phyloP scores from a whole-genome alignment of 164 flowering plant species.

The Aristolochia fimbriata region DNA sequence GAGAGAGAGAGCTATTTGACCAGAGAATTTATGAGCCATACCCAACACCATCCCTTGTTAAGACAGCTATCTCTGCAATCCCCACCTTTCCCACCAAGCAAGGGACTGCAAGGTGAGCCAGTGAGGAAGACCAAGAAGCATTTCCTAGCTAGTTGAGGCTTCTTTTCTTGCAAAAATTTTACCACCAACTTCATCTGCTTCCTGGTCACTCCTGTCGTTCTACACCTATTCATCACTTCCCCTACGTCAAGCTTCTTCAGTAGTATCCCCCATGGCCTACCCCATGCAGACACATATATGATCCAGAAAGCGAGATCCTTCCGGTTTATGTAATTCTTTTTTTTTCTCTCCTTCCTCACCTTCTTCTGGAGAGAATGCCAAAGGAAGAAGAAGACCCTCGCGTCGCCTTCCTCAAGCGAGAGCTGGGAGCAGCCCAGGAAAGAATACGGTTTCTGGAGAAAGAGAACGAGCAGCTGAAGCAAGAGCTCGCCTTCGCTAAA shows the following conservation, averaged over 20 bases:
- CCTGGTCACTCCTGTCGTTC: neutral
- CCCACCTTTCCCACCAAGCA: neutral
- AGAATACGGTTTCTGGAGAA: constrained; percentile 34
- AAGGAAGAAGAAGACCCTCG: constrained; percentile 17
- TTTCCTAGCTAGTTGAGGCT: neutral
- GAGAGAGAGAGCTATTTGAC: too few relatives aligned
- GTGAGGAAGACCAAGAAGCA: neutral
- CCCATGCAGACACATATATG: constrained; percentile 1
- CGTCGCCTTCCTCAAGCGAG: constrained; percentile 27
- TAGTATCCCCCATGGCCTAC: neutral
- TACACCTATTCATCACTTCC: neutral
- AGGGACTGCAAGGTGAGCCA: neutral
- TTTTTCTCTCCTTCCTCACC: neutral
- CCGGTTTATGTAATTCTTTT: neutral
- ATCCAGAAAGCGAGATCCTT: neutral
- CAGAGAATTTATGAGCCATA: too few relatives aligned
- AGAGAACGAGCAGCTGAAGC: constrained; percentile 55
- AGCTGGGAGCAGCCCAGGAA: constrained; percentile 29
- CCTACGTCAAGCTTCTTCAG: neutral
- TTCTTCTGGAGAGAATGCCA: constrained; percentile 20
- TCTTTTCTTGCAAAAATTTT: too few relatives aligned
- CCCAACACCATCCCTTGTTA: neutral
- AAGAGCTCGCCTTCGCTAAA: constrained; percentile 39
- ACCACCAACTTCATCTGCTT: neutral
- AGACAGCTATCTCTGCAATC: neutral